phyloP scores from a whole-genome alignment of 2,329 filamentous ascomycete species.

The Incumbomyces delicatus region DNA sequence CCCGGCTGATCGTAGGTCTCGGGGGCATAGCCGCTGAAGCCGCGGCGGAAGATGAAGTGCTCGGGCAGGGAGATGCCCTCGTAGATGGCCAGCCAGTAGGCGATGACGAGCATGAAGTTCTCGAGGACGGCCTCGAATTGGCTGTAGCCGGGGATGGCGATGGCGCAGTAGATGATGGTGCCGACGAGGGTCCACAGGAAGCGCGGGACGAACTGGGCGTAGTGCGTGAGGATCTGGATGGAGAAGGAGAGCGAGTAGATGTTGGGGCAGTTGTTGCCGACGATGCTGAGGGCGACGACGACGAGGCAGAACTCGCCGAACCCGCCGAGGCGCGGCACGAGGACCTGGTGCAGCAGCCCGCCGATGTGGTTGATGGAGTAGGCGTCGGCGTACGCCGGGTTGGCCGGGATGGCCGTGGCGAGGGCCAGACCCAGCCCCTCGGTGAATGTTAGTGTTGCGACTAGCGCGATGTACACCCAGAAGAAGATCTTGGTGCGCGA shows the following conservation, averaged over 20 bases:
- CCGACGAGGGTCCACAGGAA: conserved; percentile 34
- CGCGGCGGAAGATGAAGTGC: conserved; percentile 58
- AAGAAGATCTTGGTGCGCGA: conserved; percentile 55
- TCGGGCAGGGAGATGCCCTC: conserved; percentile 55
- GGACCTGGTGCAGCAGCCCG: conserved; percentile 56
- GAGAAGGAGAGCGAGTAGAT: conserved; percentile 62
- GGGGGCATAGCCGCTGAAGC: conserved; percentile 50
- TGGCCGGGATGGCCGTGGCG: conserved; percentile 51
- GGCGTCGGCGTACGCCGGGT: conserved; percentile 46
- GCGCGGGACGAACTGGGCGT: conserved; percentile 37
- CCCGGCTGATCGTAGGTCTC: conserved; percentile 48
- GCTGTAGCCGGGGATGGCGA: conserved; percentile 59
- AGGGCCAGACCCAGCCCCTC: conserved; percentile 64
- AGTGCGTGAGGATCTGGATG: conserved; percentile 53
- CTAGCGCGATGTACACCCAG: conserved; percentile 59
- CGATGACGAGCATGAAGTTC: conserved; percentile 60
- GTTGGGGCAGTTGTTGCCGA: conserved; percentile 63
- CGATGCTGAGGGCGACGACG: conserved; percentile 55
- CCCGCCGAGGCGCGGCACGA: conserved; percentile 52
- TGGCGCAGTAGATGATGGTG: conserved; percentile 55
- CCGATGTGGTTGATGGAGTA: conserved; percentile 52
- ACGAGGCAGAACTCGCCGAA: conserved; percentile 66
- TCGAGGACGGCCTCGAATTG: conserved; percentile 56
- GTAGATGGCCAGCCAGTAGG: conserved; percentile 57
- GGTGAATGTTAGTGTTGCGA: conserved; percentile 62